phyloP scores from a whole-genome alignment of 2,329 filamentous ascomycete genomes.

The Fusarium fujikuroi region DNA sequence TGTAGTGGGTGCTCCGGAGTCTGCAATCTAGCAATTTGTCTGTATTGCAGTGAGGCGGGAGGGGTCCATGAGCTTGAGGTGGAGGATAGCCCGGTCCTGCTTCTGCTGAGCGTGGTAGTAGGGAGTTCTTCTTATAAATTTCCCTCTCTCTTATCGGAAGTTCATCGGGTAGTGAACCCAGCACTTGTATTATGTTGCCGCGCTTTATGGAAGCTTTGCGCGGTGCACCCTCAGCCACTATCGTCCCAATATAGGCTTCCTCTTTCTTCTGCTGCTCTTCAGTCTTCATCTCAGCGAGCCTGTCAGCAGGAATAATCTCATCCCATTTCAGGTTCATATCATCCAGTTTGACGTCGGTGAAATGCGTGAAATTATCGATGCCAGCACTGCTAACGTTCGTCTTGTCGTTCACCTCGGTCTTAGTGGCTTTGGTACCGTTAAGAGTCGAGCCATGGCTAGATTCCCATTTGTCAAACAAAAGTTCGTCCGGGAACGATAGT shows the following conservation, averaged over 20 bases:
- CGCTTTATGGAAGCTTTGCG: background rate
- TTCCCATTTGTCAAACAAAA: constrained; percentile 57
- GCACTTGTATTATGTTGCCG: too few relatives aligned
- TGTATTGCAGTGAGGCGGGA: background rate
- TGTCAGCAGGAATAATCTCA: constrained; percentile 94
- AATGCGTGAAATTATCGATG: constrained; percentile 94
- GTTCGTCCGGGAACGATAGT: background rate
- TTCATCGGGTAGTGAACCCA: too few relatives aligned
- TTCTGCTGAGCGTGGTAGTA: rapidly evolving
- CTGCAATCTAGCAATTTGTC: rapidly evolving
- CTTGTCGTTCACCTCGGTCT: constrained; percentile 93
- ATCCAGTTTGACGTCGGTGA: constrained; percentile 97
- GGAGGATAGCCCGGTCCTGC: background rate
- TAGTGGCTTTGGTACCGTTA: constrained; percentile 95
- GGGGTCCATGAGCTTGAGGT: background rate
- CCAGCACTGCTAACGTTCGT: constrained; percentile 91
- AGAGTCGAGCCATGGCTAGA: constrained; percentile 98
- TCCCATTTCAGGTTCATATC: constrained; percentile 87
- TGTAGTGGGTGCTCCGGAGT: background rate
- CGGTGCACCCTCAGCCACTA: background rate
- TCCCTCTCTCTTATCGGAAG: too few relatives aligned
- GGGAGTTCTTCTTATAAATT: rapidly evolving
- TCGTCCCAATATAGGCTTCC: background rate
- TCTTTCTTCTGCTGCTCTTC: constrained; percentile 73
- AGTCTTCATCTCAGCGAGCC: constrained; percentile 87